Conservation (phyloP, 148 eudicot species). For the Hydrangea macrophylla region DNA sequence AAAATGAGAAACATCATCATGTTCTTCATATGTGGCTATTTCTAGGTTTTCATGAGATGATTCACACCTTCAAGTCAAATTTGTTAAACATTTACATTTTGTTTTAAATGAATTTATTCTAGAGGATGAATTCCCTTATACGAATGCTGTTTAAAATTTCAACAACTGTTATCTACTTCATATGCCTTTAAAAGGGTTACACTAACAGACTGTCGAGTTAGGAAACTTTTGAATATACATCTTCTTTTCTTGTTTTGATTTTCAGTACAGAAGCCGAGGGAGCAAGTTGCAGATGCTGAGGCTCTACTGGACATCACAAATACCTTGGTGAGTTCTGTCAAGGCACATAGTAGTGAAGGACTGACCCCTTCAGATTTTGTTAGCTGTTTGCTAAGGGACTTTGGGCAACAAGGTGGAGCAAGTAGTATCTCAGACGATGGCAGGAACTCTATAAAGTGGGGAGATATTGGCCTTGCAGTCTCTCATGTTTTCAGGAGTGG, state of each 20-base stretch:
- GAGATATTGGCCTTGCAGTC: constrained; percentile 58
- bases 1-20: too few species aligned
- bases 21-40: too few species aligned
- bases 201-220: too few species aligned
- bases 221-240: not conserved
- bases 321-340: constrained; percentile 60
- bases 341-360: constrained; percentile 62
- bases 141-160: too few species aligned
- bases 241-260: constrained; percentile 2
- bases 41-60: too few species aligned
- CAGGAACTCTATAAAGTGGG: constrained; percentile 51
- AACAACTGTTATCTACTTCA: too few species aligned
- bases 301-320: constrained; percentile 67
- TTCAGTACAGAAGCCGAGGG: constrained; percentile 83
- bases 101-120: too few species aligned
- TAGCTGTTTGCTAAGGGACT: constrained; percentile 48
- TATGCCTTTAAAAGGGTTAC: too few species aligned
- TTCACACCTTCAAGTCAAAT: too few species aligned
- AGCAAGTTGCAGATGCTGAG: constrained; percentile 95
- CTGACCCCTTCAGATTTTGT: constrained; percentile 68
- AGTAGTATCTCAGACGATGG: constrained; percentile 33
- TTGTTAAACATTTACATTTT: too few species aligned
- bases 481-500: constrained; percentile 53
- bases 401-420: constrained; percentile 48
- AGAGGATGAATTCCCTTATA: too few species aligned